Evolutionary conservation across 2,329 filamentous ascomycete genomes (phyloP), one percentile per base, ranked within the genome.

Genomic region (Gnomoniopsis smithogilvyi): DNA sequence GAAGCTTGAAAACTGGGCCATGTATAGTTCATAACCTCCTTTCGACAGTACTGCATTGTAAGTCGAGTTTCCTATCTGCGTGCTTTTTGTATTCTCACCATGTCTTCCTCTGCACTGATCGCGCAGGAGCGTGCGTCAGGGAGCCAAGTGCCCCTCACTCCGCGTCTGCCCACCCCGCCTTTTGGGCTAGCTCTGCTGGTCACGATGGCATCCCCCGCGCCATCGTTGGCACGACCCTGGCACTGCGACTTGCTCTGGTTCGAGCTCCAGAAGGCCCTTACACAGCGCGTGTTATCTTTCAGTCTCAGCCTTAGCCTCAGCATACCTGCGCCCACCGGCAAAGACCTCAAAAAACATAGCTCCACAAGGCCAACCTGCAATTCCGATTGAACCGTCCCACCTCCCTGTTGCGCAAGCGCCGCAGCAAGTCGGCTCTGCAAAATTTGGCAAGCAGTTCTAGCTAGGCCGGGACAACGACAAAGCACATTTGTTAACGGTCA

Each of bases 91-190:
- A 12, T 14, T 30, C 50, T 15, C 33, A 19, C 30, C 50, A 22
- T 38, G 22, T 15, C 11, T 14, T 15, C 33, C 22, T 30, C 21
- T 10, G 36, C 51, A 41, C 33, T 30, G 15, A 15, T 30, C 30
- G 26, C 24, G n/a, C 33, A 50, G 46, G 24, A 21, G 54, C 22
- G 6, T n/a, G n/a, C n/a, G 52, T 30, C 43, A 43, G 47, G 46
- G 54, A 51, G 54, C 54, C 54, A 56, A 43, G 54, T 56, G 54
- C 54, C 54, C 54, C 54, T 56, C 54, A 56, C 34, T 46, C 36
- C 45, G 34, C 54, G 34, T 56, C 54, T 30, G 38, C 19, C 50
- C 54, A 56, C 54, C 54, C 54, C 54, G 47, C 54, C 54, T 56
- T 56, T 56, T 49, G 33, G 6, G 46, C 54, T 49, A 49, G 54